Evolutionary conservation across 192 early-diverging fungal species (phyloP).

Genomic region (Spizellomyces punctatus): DNA sequence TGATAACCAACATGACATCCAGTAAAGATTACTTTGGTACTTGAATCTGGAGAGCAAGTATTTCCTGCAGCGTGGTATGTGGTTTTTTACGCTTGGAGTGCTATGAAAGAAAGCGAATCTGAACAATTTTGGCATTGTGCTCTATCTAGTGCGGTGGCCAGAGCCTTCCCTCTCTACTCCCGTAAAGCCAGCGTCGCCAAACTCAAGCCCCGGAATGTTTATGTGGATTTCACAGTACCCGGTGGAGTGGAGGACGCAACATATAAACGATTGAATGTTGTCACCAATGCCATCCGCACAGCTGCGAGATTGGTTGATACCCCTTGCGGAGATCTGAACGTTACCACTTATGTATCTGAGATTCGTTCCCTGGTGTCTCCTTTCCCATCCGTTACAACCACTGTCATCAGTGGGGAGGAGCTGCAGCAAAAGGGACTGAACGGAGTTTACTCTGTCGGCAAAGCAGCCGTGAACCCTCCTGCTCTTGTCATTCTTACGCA

Average conservation of each 20-base stretch:
- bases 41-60: conserved; percentile 9
- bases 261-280: conserved; percentile 16
- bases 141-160: conserved; percentile 29
- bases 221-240: conserved; percentile 27
- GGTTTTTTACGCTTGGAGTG: too few relatives aligned
- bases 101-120: too few relatives aligned
- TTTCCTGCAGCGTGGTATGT: conserved; percentile 14
- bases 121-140: background rate
- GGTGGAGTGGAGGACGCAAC: conserved; percentile 3
- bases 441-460: conserved; percentile 55
- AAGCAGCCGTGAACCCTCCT: conserved; percentile 47
- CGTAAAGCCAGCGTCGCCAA: conserved; percentile 27
- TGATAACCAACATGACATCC: background rate
- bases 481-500: conserved; percentile 48
- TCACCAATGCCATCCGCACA: conserved; percentile 36
- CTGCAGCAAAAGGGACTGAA: conserved; percentile 47
- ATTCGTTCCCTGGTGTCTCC: conserved; percentile 32
- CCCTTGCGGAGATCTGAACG: conserved; percentile 49
- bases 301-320: conserved; percentile 49
- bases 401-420: conserved; percentile 51
- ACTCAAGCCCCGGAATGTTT: conserved; percentile 21
- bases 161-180: conserved; percentile 42
- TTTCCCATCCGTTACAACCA: conserved; percentile 38
- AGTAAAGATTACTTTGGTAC: conserved; percentile 11
- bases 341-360: conserved; percentile 42